Base-by-base conservation (phyloP, 257 asterid species). In the Misopates orontium region DNA sequence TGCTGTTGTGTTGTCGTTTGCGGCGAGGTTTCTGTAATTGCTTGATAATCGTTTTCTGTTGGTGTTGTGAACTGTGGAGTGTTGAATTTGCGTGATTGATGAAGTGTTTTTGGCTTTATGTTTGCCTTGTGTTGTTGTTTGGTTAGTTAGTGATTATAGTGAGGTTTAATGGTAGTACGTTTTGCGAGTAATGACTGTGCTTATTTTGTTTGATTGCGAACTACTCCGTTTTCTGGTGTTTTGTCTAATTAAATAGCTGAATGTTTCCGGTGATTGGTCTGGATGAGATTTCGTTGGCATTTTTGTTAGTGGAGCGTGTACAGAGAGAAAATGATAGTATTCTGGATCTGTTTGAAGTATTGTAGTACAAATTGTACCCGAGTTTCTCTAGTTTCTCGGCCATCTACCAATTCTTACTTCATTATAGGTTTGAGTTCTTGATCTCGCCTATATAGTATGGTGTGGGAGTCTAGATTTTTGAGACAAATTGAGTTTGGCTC, bases 141-240 rank as follows among this genome's bases (percentile, higher is more conserved):
- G 7, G 42, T 40, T 75, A 22, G 64, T 54, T 42, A 23, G 45
- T 59, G 25, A 31, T 53, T 64, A 31, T 59, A 63, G 51, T 62
- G 51, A 47, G 56, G 40, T 39, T 65, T 53, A 28, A 45, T 56
- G 52, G 16, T 2, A 28, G 14, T 15, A 23, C 28, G 28, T 13
- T 68, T 79, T 53, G 57, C 73, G 14, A 36, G 18, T n/a, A 48
- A 47, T 20, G 41, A 28, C 55, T 57, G 71, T 57, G 53, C 50
- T 14, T 19, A 21, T 47, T 41, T 66, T 56, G 8, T n/a, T 22
- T 13, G 56, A 24, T 42, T 16, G 23, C n/a, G n/a, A 50, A 62
- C 53, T 48, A 24, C 42, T 28, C 28, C 8, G 0, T 44, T 19
- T 59, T 58, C 31, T 45, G n/a, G 59, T 45, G 59, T 24, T 56